Base-by-base conservation (phyloP, 768 basidiomycete genomes). In the Chalciporus chontae region DNA sequence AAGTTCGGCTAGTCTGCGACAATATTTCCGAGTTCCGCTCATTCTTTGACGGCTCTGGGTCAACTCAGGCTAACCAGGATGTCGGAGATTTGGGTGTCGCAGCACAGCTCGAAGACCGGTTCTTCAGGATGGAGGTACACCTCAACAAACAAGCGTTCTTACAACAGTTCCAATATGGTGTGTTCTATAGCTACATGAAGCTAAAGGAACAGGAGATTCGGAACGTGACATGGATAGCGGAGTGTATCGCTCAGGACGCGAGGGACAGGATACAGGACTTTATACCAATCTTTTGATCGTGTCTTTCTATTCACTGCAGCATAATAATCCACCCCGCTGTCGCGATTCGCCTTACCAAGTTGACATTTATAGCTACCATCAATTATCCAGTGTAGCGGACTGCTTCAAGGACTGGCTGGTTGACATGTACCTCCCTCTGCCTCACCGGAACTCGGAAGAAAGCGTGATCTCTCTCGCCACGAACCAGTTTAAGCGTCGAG, bases 171-270 rank as follows among this genome's bases (percentile, higher is more conserved):
- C 94, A 97, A 69, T 85, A 87, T 61, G 90, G 87, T 36, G 84
- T 95, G 31, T 97, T 93, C 66, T 94, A 90, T 66, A 85, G 85
- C 64, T 97, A 94, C 66, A 79, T 96, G 69, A 91, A 90, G 71
- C 71, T 92, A 70, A 91, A 90, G 75, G 90, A 93, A 70, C 87
- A 91, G 73, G 90, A 94, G 72, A 87, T 92, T 53, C 76, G 90
- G 54, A 91, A 88, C 60, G 61, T 94, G 59, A 90, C 87, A 24
- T 93, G 90, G 91, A 94, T 96, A 70, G 92, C 93, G 47, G 95
- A 98, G 73, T 97, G 95, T 70, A 96, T 98, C 59, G 94, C 94
- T 8, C 95, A 97, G 75, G 87, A 95, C 72, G 93, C 94, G 39
- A 84, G 86, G 70, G 91, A 96, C 63, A 83, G 95, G 73, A 93